Evolutionary conservation across 176 grass and related monocot genomes (phyloP).

Genomic region (Lolium multiflorum): DNA sequence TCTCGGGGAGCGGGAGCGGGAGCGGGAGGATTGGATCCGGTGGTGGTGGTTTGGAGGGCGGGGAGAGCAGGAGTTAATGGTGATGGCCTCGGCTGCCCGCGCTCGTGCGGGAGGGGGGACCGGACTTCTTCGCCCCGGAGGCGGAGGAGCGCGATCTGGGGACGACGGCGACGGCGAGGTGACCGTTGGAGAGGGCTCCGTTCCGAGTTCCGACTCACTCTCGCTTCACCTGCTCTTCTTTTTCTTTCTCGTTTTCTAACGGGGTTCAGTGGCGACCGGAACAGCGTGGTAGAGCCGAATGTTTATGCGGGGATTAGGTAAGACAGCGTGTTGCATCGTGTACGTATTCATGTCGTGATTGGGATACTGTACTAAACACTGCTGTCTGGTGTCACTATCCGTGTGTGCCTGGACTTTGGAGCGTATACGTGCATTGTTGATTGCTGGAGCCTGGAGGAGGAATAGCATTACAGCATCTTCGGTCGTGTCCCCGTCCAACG

Average conservation of each 20-base stretch:
- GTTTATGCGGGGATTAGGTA: background rate
- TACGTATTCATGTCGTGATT: background rate
- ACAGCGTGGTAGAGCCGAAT: background rate
- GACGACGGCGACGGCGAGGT: background rate
- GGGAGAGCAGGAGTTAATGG: slow-evolving; percentile 37
- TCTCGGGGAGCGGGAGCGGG: slow-evolving; percentile 19
- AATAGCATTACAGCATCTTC: too few species aligned
- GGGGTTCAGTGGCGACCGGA: background rate
- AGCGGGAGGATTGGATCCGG: slow-evolving; percentile 25
- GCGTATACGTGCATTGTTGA: too few species aligned
- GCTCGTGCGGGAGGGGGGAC: slow-evolving; percentile 9
- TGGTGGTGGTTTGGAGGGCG: slow-evolving; percentile 49
- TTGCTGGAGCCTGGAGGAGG: too few species aligned
- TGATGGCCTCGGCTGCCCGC: background rate
- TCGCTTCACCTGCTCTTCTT: background rate
- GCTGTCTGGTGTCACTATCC: background rate
- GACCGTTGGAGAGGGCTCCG: slow-evolving; percentile 1
- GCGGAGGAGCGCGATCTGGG: background rate
- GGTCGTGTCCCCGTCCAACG: too few species aligned
- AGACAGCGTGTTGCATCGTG: background rate
- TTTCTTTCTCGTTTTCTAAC: background rate
- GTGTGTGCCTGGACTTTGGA: too few species aligned
- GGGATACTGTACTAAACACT: background rate
- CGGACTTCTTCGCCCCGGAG: slow-evolving; percentile 16
- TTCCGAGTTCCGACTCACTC: background rate